Percentiles rank a stretch among this genome's conserved stretches.
Evolutionary conservation across 2,329 filamentous ascomycete genomes (phyloP).

Genomic region (Akanthomyces lecanii): DNA sequence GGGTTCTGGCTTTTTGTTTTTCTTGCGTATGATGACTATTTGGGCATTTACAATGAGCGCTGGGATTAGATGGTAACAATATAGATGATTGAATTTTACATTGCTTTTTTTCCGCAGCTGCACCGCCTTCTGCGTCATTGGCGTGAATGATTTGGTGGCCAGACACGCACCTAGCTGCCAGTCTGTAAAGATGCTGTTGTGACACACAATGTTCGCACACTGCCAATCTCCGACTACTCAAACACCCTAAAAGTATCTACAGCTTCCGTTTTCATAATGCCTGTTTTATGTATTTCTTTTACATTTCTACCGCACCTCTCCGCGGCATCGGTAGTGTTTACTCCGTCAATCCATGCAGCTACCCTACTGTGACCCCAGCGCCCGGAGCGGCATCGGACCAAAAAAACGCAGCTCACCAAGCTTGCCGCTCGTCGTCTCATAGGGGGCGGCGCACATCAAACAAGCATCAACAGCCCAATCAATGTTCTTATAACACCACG

Average conservation of each 20-base stretch:
- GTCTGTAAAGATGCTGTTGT: too few species aligned
- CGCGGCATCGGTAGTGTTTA: background rate
- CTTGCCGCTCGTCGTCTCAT: background rate
- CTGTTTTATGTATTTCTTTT: background rate
- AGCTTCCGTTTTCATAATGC: background rate
- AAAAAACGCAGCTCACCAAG: background rate
- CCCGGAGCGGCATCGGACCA: conserved; percentile 2
- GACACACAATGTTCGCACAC: too few species aligned
- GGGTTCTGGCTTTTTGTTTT: background rate
- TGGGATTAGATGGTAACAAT: background rate
- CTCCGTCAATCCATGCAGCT: background rate
- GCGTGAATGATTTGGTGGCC: background rate
- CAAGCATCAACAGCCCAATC: background rate
- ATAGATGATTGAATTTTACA: background rate
- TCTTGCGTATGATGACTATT: background rate
- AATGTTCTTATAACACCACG: background rate
- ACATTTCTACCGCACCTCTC: background rate
- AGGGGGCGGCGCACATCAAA: background rate
- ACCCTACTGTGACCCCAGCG: background rate
- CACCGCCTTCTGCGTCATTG: background rate
- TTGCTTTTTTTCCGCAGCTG: background rate
- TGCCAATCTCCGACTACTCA: too few species aligned
- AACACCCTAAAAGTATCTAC: background rate
- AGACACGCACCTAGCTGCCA: too few species aligned
- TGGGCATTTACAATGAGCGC: background rate